Conservation (phyloP, 1,284 basidiomycete species). For the Trametes versicolor region DNA sequence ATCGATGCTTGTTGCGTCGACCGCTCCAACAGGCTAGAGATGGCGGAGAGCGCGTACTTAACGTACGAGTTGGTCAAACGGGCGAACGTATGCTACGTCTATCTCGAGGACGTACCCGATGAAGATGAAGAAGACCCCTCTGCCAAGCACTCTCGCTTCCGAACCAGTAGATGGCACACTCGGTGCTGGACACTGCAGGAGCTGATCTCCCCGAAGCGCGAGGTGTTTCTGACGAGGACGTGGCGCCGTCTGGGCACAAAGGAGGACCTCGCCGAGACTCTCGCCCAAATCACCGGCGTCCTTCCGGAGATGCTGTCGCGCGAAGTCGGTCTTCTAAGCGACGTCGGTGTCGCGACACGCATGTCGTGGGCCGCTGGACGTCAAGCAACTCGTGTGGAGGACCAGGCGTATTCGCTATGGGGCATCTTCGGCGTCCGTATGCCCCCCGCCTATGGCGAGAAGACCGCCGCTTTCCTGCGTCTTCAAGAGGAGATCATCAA, state of each 20-base stretch:
- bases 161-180: conserved; percentile 16
- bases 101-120: conserved; percentile 1
- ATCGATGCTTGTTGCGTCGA: conserved; percentile 25
- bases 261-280: conserved; percentile 1
- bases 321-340: not conserved
- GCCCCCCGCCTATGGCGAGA: conserved; percentile 22
- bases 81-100: conserved; percentile 19
- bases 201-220: conserved; percentile 10
- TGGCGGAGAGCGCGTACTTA: conserved; percentile 20
- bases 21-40: conserved; percentile 17
- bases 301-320: conserved; percentile 1
- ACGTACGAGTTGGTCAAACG: conserved; percentile 20
- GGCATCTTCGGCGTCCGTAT: conserved; percentile 21
- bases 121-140: conserved; percentile 8
- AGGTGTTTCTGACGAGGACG: conserved; percentile 10
- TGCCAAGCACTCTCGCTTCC: not conserved
- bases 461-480: conserved; percentile 9
- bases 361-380: conserved; percentile 20
- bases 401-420: conserved; percentile 23
- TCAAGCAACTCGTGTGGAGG: conserved; percentile 12
- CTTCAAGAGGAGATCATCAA: conserved; percentile 22
- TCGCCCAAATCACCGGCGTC: conserved; percentile 11
- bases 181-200: conserved; percentile 24
- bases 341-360: conserved; percentile 9
- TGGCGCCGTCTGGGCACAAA: conserved; percentile 23